Evolutionary conservation across 495 filamentous ascomycete genomes (phyloP), one percentile per base, ranked within the genome.

Genomic region (Penicillium waksmanii): DNA sequence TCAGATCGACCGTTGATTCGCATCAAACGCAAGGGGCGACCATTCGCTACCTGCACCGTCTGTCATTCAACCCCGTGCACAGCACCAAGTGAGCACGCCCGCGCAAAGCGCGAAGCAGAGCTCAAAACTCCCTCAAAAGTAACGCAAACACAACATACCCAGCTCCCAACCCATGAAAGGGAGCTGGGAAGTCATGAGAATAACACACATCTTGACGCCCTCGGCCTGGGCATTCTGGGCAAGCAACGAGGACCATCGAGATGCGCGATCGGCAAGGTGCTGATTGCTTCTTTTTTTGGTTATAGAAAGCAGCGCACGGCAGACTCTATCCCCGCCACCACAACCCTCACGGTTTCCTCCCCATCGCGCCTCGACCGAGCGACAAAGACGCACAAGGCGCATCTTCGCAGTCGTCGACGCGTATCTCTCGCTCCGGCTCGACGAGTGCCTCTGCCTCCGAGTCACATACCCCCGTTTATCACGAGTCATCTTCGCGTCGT

Each of bases 1-100:
- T 44, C 9, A 97, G 95, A 98, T 77, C 90, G 95, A 66, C 90
- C 90, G 60, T 84, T 98, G 52, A 87, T 89, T 66, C 93, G 92
- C 74, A 97, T 98, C 81, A 94, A 95, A 79, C 93, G 96, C 74
- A 98, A 98, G 69, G 95, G 95, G 67, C 89, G 95, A 56, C 95
- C 95, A 48, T 94, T 98, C 61, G 93, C 94, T 64, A 94, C 97
- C 85, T 98, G 95, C 74, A 85, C 90, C 60, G 89, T 98, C 74
- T 98, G 95, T 77, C 88, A 94, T 66, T 88, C 92, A 70, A 85
- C 88, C 23, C 90, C 95, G 68, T 93, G 95, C 80, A 92, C 92
- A 75, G 90, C 91, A 60, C 92, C 94, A 51, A 87, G 91, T 36
- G 88, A 93, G 53, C 95, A 98, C 72, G 85, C 92, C 67, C 92